These are phyloP conservation scores for Drechmeria coniospora DNA, from an alignment of 2,329 filamentous ascomycete species.

Conservation along the genomic window DNA sequence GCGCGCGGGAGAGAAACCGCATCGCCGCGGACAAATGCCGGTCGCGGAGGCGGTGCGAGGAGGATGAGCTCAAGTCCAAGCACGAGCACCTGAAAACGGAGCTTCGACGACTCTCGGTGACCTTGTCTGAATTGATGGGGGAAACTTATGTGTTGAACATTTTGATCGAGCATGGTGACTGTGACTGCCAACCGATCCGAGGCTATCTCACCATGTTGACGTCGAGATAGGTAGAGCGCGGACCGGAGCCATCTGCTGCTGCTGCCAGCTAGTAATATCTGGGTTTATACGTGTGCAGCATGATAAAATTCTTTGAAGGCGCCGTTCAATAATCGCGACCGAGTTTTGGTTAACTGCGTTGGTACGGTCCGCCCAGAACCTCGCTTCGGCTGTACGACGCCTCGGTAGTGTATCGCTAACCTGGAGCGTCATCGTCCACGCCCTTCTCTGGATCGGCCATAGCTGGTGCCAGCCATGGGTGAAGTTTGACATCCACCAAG, in stretches of 20 bases:
- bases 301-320: no score
- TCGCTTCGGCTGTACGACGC: no score
- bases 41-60: background rate
- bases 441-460: no score
- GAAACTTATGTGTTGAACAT: background rate
- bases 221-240: background rate
- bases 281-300: no score
- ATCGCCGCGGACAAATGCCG: background rate
- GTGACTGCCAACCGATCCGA: background rate
- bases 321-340: no score
- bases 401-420: no score
- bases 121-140: background rate
- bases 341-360: no score
- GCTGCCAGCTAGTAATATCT: no score
- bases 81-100: background rate
- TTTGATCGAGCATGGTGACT: background rate
- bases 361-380: no score
- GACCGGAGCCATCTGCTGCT: no score
- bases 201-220: background rate
- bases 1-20: background rate
- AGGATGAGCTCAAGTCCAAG: background rate
- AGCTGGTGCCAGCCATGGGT: constrained; percentile 64
- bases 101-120: background rate
- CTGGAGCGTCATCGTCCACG: no score
- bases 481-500: constrained; percentile 78